Evolutionary conservation across 2,329 filamentous ascomycete genomes (phyloP).

Genomic region (Elsinoe arachidis): DNA sequence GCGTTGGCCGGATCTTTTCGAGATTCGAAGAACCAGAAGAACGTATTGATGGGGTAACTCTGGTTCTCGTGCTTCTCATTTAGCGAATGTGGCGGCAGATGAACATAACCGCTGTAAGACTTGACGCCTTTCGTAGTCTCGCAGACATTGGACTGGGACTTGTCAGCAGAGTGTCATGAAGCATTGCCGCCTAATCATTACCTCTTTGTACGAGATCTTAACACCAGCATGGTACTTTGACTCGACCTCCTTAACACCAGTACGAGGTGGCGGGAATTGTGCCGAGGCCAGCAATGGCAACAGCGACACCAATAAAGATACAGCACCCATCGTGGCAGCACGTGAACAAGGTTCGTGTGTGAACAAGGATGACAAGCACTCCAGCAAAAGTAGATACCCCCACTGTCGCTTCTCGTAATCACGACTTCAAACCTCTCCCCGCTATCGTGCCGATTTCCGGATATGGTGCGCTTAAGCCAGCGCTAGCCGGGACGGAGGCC

Average conservation of each 20-base stretch:
- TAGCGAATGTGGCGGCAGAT: slow-evolving; percentile 19
- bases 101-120: slow-evolving; percentile 32
- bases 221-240: slow-evolving; percentile 37
- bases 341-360: neutral
- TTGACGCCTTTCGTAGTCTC: slow-evolving; percentile 43
- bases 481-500: too few relatives aligned
- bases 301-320: neutral
- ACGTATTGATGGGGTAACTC: slow-evolving; percentile 28
- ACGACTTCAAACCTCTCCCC: neutral
- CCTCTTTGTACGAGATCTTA: slow-evolving; percentile 40
- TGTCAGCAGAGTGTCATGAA: neutral
- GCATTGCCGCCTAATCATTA: slow-evolving; percentile 16
- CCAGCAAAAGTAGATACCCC: neutral
- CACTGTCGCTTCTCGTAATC: neutral
- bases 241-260: slow-evolving; percentile 33
- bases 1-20: slow-evolving; percentile 45
- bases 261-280: slow-evolving; percentile 34
- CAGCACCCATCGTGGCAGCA: neutral
- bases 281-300: slow-evolving; percentile 15
- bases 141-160: slow-evolving; percentile 28
- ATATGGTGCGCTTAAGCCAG: neutral
- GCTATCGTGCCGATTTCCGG: neutral
- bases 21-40: slow-evolving; percentile 56
- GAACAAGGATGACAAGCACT: too few relatives aligned
- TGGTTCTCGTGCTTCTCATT: slow-evolving; percentile 21